These are phyloP conservation scores for Polytrichum commune DNA, from an alignment of 225 moss, liverwort and hornwort genomes.

Conservation along the genomic window DNA sequence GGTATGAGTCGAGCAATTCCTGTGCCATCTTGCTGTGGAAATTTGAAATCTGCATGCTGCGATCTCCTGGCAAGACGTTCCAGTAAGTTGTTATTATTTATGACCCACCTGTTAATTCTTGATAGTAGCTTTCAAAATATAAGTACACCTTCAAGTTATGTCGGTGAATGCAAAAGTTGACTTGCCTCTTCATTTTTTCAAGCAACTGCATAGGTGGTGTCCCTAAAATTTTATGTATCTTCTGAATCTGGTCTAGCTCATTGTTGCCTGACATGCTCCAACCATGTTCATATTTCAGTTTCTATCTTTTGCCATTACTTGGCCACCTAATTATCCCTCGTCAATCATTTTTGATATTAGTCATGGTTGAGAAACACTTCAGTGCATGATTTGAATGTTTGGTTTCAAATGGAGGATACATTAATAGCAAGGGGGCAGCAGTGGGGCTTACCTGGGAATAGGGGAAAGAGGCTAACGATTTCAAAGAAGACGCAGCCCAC, in stretches of 20 bases:
- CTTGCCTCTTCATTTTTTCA: conserved; percentile 92
- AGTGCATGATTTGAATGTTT: too few relatives aligned
- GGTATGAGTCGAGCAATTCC: conserved; percentile 89
- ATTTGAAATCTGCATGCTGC: conserved; percentile 97
- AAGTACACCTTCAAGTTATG: not conserved
- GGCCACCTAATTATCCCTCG: too few relatives aligned
- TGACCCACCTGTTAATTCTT: not conserved
- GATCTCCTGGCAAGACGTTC: conserved; percentile 59
- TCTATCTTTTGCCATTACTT: not conserved
- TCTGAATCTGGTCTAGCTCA: conserved; percentile 93
- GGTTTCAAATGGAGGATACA: too few relatives aligned
- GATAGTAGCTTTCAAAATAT: too few relatives aligned
- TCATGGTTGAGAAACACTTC: too few relatives aligned
- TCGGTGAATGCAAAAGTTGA: not conserved
- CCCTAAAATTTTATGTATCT: conserved; percentile 95
- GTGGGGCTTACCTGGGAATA: conserved; percentile 74
- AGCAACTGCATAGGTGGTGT: conserved; percentile 88
- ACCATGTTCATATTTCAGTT: conserved; percentile 6
- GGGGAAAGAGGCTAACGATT: conserved; percentile 94
- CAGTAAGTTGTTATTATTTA: conserved; percentile 1
- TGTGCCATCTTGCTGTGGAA: conserved; percentile 88
- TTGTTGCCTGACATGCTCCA: conserved; percentile 65
- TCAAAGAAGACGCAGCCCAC: conserved; percentile 99
- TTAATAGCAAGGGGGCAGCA: not conserved
- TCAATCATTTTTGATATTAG: too few relatives aligned